These are phyloP conservation scores for Bonia amplexicaulis DNA, from an alignment of 176 grass and related monocot genomes.

Conservation along the genomic window DNA sequence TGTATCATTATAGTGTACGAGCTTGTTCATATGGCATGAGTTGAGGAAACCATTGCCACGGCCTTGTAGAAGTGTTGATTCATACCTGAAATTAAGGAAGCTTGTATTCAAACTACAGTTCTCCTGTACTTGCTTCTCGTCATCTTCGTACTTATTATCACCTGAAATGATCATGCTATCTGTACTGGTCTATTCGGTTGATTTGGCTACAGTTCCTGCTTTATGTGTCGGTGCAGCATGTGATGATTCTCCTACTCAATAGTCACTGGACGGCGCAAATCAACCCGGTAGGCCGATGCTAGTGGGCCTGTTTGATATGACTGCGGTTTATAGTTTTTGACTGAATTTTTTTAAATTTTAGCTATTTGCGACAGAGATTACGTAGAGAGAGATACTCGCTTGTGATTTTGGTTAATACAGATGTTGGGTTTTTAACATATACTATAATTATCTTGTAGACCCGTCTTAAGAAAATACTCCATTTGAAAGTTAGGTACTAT, in stretches of 20 bases:
- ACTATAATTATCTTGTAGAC: too few species aligned
- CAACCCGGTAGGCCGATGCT: too few species aligned
- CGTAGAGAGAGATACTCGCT: too few species aligned
- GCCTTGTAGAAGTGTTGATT: background rate
- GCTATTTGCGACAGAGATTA: too few species aligned
- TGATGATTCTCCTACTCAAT: background rate
- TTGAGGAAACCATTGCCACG: background rate
- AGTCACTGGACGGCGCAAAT: background rate
- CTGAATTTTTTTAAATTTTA: too few species aligned
- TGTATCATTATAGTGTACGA: background rate
- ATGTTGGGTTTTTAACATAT: too few species aligned
- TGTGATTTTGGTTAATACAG: too few species aligned
- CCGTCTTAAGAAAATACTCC: too few species aligned
- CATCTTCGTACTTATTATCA: background rate
- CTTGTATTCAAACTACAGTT: background rate
- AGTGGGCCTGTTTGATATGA: too few species aligned
- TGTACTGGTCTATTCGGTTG: background rate
- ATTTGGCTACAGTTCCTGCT: background rate
- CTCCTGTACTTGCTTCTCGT: background rate
- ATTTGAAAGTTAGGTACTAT: too few species aligned
- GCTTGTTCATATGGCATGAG: background rate
- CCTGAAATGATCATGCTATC: slow-evolving; percentile 3
- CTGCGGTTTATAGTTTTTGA: too few species aligned
- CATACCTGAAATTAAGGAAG: background rate
- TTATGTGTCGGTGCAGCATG: background rate